A percentile compares a stretch with the other conserved stretches of the same genome.
Conservation (phyloP, 2,329 filamentous ascomycete genomes). For the Penicillium italicum region DNA sequence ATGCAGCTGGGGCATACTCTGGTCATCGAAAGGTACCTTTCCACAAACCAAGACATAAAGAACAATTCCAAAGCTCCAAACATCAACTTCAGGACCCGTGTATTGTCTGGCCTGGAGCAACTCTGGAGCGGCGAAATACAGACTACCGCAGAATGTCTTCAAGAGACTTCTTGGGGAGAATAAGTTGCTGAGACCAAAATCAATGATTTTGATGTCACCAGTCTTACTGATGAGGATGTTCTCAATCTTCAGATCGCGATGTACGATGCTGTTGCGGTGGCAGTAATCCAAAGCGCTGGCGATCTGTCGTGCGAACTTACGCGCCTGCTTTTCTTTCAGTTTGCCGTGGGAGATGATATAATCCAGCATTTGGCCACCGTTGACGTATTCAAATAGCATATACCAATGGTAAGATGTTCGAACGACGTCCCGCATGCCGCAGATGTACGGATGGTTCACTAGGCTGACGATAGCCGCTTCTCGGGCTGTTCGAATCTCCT, state of each 20-base stretch:
- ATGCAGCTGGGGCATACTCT: slow-evolving; percentile 97
- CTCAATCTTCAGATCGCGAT: slow-evolving; percentile 96
- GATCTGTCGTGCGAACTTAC: slow-evolving; percentile 96
- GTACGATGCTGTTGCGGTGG: slow-evolving; percentile 96
- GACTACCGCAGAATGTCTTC: slow-evolving; percentile 95
- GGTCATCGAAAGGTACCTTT: slow-evolving; percentile 97
- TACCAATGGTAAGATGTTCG: slow-evolving; percentile 99
- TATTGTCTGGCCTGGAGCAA: slow-evolving; percentile 90
- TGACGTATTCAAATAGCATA: slow-evolving; percentile 99
- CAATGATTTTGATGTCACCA: slow-evolving; percentile 98
- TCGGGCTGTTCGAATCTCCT: slow-evolving; percentile 89
- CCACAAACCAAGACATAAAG: slow-evolving; percentile 95
- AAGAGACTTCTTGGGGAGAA: slow-evolving; percentile 81
- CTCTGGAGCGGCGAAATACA: slow-evolving; percentile 97
- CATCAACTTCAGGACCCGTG: slow-evolving; percentile 91
- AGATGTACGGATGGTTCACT: slow-evolving; percentile 91
- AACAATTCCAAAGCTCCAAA: slow-evolving; percentile 99
- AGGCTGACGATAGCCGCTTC: slow-evolving; percentile 96
- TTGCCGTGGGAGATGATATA: slow-evolving; percentile 99
- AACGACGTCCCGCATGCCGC: slow-evolving; percentile 90
- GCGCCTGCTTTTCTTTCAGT: slow-evolving; percentile 95
- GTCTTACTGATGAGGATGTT: slow-evolving; percentile 99
- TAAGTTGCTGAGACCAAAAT: slow-evolving; percentile 95
- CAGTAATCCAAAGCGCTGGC: slow-evolving; percentile 96
- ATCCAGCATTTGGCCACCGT: slow-evolving; percentile 98